phyloP scores from a whole-genome alignment of 331 rosid species.

The Telfairia occidentalis region DNA sequence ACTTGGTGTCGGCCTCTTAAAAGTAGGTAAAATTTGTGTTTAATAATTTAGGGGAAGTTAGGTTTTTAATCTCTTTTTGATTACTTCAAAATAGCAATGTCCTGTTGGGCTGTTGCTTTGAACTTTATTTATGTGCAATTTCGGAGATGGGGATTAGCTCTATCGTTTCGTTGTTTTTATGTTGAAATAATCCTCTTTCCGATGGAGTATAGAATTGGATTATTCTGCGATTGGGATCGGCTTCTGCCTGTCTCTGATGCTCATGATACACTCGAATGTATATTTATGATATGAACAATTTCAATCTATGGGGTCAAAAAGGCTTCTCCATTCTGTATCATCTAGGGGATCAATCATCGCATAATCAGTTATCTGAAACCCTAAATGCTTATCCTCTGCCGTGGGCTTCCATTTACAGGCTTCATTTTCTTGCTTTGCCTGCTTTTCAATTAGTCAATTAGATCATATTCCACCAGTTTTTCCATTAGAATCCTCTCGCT shows the following conservation, averaged over 20 bases:
- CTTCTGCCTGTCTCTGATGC: not conserved
- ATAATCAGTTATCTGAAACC: not conserved
- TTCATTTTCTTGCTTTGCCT: not conserved
- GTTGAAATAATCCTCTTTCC: not conserved
- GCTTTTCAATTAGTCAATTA: no score
- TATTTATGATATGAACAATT: not conserved
- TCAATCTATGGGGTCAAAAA: not conserved
- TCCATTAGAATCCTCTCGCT: no score
- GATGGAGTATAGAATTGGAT: not conserved
- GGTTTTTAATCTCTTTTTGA: not conserved
- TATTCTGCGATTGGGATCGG: not conserved
- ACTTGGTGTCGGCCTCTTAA: slow-evolving; percentile 8
- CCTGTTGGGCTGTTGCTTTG: not conserved
- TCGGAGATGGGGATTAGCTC: not conserved
- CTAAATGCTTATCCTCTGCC: not conserved
- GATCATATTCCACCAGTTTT: no score
- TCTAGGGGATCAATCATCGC: not conserved
- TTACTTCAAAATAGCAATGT: not conserved
- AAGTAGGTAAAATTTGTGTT: not conserved
- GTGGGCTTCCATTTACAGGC: not conserved
- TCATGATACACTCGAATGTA: not conserved
- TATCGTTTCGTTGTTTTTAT: not conserved
- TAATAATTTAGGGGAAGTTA: not conserved
- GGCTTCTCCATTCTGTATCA: not conserved
- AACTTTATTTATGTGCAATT: not conserved